Percentiles rank a stretch among this genome's conserved stretches.
Evolutionary conservation across 257 asterid species (phyloP).

Genomic region (Solanum clarkiae): DNA sequence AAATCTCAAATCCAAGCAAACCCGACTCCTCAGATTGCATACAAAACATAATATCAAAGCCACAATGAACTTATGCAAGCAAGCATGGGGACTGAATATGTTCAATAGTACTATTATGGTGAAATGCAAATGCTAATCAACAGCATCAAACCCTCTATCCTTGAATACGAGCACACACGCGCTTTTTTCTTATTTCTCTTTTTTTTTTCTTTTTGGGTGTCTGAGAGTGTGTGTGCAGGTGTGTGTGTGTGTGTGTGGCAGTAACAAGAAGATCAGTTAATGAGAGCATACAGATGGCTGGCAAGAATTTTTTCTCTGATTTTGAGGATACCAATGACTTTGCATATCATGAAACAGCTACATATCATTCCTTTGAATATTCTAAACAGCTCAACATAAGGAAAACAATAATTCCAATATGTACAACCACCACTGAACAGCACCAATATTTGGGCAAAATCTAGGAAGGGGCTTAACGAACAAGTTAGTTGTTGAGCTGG

Average conservation of each 20-base stretch:
- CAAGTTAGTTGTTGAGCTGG: constrained; percentile 45
- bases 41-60: background rate
- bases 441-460: constrained; percentile 19
- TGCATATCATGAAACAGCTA: constrained; percentile 37
- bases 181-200: background rate
- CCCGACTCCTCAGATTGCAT: background rate
- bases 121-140: background rate
- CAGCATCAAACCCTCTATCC: background rate
- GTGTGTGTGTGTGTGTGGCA: background rate
- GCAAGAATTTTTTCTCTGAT: background rate
- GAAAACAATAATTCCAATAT: constrained; percentile 26
- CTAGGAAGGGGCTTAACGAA: constrained; percentile 20
- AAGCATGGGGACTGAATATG: background rate
- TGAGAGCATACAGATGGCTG: background rate
- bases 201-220: background rate
- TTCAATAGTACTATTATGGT: background rate
- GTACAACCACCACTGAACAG: constrained; percentile 38
- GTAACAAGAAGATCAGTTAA: background rate
- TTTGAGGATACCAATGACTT: background rate
- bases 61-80: background rate
- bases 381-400: constrained; percentile 23
- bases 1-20: background rate
- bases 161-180: background rate
- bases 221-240: background rate
- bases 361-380: constrained; percentile 33